Evolutionary conservation across 2,329 filamentous ascomycete genomes (phyloP), one percentile per base, ranked within the genome.

Genomic region (Fusarium tanahbumbuense): DNA sequence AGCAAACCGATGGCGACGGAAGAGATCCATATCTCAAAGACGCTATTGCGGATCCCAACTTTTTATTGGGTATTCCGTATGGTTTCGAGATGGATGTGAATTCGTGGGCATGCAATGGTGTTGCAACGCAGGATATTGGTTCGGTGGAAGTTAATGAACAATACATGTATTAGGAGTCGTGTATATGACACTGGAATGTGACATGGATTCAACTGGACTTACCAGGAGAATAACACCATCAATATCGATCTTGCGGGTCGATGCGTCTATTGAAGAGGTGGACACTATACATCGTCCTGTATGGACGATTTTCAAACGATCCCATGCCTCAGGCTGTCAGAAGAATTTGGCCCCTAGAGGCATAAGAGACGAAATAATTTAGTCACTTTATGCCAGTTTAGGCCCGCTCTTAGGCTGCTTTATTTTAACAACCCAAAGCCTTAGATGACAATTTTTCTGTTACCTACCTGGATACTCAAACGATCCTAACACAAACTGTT

Each of bases 31-130:
- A 73, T 25, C 54, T 67, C 3, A 47, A 46, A 3, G 72, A 72
- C 22, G 37, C 55, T 1, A 55, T 67, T 3, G 67, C 60, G 20
- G 73, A 75, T 30, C 67, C 72, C 0, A 71, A 71, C 45, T 44
- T 74, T 11, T 45, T 75, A 4, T 69, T 75, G 57, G 73, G 73
- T 7, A 37, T 75, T 34, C 64, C 73, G 6, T 74, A 74, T 27
- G 68, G 67, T 12, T 57, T 66, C 12, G 67, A 61, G 3, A 8
- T 73, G 8, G 74, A 76, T 34, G 49, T 68, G 37, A 74, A 72
- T 44, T 52, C 65, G 2, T 76, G 73, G 73, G 57, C 65, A 5
- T 68, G 60, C 20, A 73, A 62, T 59, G 50, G 66, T 12, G 56
- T 47, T 37, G 62, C 32, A 12, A 54, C 22, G 3, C 67, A 70